Base-by-base conservation (phyloP, 192 early-diverging fungal genomes). In the Coemansia biformis region DNA sequence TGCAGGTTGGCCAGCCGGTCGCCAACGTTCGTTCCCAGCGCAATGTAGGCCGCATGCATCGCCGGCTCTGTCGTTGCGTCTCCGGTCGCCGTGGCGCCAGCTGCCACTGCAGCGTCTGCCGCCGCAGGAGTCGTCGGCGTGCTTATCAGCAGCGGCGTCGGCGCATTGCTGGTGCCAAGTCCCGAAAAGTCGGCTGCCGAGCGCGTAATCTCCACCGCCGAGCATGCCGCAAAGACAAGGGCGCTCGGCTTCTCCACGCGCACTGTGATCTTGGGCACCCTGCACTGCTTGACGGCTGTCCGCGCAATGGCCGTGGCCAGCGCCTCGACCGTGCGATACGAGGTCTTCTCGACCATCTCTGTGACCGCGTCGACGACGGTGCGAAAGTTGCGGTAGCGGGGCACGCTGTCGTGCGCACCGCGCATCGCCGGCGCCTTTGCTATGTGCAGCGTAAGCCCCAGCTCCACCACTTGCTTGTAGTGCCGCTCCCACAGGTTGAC, bases 401-500 rank as follows among this genome's bases (percentile, higher is more conserved):
- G 81, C 14, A 86, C 82, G 41, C 78, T 52, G 52, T 87, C 89
- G 6, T 63, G 68, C 31, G 59, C n/a, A n/a, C n/a, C n/a, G n/a
- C n/a, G n/a, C n/a, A n/a, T n/a, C n/a, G n/a, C 16, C 13, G 23
- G 21, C 10, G 51, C 41, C 45, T 55, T 63, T 7, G 63, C 46
- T 0, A 48, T 37, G 52, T 66, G 64, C 12, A 78, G 52, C 11
- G 66, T 66, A 37, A 91, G 81, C n/a, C 78, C 76, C 23, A 92
- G 60, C 48, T 88, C 88, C 47, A 99, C 58, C 4, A 92, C 66
- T 57, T 99, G 96, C 58, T 90, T 91, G 69, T 93, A 90, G 51
- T 91, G 86, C 17, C 94, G 78, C 65, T 99, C 96, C 88, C 92
- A 94, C 12, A 90, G 84, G 59, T 96, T 91, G 10, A 99, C 85